Base-by-base conservation (phyloP, 2,329 filamentous ascomycete genomes). In the Emmonsiellopsis sp. region DNA sequence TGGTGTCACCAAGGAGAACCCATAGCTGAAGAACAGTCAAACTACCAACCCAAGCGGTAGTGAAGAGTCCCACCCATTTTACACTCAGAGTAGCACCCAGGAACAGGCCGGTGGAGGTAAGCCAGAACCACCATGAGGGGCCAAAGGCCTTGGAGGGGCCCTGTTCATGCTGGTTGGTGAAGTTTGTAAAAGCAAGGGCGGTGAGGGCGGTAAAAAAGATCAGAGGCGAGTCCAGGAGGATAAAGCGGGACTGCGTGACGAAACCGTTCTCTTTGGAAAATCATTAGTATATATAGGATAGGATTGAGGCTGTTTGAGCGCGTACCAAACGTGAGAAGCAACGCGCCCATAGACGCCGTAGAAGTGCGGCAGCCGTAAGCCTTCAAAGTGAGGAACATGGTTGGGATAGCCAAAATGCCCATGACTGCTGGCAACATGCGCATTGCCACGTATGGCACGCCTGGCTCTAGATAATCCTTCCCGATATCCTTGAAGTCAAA, bases 401-500 rank as follows among this genome's bases (percentile, higher is more conserved):
- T 87, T 9, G 93, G 92, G 51, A 94, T 89, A 38, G 95, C 82
- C 53, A 94, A 73, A 55, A 97, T 85, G 67, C 93, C 93, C 63
- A 90, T 86, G 59, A 97, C 76, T 53, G 93, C 93, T 40, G 93
- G 92, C 61, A 95, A 83, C 73, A 97, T 73, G 69, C 93, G 87
- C 93, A 98, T 98, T 53, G 93, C 87, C 53, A 98, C 93, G 72
- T 98, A 98, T 43, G 93, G 93, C 52, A 98, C 93, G 51, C 84
- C 83, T 3, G 93, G 90, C 74, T 95, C 93, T 58, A 97, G 70
- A 69, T 98, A 98, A 71, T 98, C 93, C 76, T 97, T 96, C 72
- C 93, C 93, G 73, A 98, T 98, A 63, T 98, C 91, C 78, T 97
- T 98, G 79, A 98, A 98, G 71, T 97, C 93, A 69, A 98, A 98